Evolutionary conservation across 257 asterid species (phyloP).

Genomic region (Solanum virginianum): DNA sequence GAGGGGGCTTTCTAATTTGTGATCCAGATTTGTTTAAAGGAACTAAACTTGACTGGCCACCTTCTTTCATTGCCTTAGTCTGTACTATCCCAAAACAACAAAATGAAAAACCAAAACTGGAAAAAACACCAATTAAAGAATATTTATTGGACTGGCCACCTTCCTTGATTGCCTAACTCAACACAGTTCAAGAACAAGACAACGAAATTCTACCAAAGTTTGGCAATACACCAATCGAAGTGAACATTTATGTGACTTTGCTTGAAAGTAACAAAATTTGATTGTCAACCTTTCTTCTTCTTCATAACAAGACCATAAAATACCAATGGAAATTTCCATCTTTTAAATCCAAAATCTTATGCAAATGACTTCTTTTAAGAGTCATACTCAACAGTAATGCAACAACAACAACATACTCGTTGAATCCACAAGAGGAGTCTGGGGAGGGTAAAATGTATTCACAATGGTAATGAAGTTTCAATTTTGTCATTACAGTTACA

Average conservation of each 20-base stretch:
- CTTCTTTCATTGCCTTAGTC: constrained; percentile 51
- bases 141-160: not conserved
- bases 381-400: not conserved
- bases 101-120: not conserved
- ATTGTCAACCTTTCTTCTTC: not conserved
- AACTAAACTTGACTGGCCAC: constrained; percentile 35
- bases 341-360: not conserved
- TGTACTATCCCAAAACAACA: constrained; percentile 11
- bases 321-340: not conserved
- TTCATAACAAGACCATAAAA: not conserved
- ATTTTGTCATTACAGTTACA: not conserved
- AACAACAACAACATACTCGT: too few relatives aligned
- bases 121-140: not conserved
- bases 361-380: not conserved
- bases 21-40: constrained; percentile 60
- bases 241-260: not conserved
- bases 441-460: too few relatives aligned
- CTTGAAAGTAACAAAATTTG: not conserved
- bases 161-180: not conserved
- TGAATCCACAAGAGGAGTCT: too few relatives aligned
- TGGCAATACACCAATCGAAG: not conserved
- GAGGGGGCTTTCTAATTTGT: constrained; percentile 86
- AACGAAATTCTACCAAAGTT: not conserved
- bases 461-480: not conserved
- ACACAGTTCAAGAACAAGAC: not conserved